These are phyloP conservation scores for Trametes cinnabarina DNA, from an alignment of 768 basidiomycete genomes.

Conservation along the genomic window DNA sequence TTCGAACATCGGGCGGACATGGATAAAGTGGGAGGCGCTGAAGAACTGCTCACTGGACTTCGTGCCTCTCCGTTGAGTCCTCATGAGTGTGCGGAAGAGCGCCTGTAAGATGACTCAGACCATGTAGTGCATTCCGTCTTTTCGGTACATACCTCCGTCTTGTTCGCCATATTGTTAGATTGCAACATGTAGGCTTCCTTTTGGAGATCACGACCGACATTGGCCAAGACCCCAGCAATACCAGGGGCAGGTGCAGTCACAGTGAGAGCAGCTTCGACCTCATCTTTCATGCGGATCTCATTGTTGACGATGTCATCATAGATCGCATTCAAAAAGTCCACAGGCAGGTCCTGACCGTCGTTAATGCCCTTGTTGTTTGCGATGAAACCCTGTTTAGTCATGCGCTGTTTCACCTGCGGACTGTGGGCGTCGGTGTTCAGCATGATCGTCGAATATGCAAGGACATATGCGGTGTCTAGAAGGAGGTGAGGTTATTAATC, in stretches of 20 bases:
- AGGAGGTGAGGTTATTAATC: background rate
- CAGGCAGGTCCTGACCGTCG: conserved; percentile 83
- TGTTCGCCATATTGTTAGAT: conserved; percentile 93
- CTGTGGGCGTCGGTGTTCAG: conserved; percentile 98
- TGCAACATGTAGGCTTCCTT: conserved; percentile 95
- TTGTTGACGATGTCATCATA: conserved; percentile 90
- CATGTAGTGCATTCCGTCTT: background rate
- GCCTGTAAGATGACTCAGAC: conserved; percentile 47
- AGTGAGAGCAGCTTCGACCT: conserved; percentile 64
- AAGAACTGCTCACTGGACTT: conserved; percentile 86
- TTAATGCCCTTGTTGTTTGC: conserved; percentile 98
- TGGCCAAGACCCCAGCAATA: conserved; percentile 77
- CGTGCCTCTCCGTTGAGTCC: conserved; percentile 82
- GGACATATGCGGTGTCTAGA: conserved; percentile 87
- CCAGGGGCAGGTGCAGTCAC: conserved; percentile 56
- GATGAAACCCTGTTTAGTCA: conserved; percentile 89
- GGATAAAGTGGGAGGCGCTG: conserved; percentile 93
- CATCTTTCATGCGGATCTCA: conserved; percentile 99
- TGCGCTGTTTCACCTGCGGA: conserved; percentile 90
- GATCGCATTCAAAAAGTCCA: conserved; percentile 73
- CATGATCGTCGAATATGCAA: conserved; percentile 93
- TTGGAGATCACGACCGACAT: conserved; percentile 91
- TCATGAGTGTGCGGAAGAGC: conserved; percentile 88
- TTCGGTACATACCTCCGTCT: conserved; percentile 72
- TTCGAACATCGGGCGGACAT: conserved; percentile 98